Evolutionary conservation across 1,284 basidiomycete genomes (phyloP).

Genomic region (Apiotrichum mycotoxinovorans): DNA sequence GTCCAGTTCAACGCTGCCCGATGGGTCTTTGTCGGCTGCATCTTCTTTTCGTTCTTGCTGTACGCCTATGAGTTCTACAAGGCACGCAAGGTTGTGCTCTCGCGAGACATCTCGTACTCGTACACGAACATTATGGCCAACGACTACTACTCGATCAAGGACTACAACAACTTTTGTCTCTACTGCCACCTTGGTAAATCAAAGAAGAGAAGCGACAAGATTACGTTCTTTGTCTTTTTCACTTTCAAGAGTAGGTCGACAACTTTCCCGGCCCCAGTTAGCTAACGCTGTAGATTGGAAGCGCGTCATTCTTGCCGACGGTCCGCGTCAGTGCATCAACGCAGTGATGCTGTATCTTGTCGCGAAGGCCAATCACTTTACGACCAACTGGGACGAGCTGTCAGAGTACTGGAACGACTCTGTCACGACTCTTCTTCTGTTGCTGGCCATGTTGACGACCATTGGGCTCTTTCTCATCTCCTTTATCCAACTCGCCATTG

Average conservation of each 20-base stretch:
- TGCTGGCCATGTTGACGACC: slow-evolving; percentile 86
- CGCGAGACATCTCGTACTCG: slow-evolving; percentile 92
- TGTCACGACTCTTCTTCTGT: slow-evolving; percentile 65
- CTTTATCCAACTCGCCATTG: slow-evolving; percentile 72
- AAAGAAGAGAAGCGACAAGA: slow-evolving; percentile 92
- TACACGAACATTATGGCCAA: slow-evolving; percentile 98
- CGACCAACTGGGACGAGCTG: slow-evolving; percentile 52
- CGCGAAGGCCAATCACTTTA: slow-evolving; percentile 59
- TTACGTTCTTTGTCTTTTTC: slow-evolving; percentile 99
- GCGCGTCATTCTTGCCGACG: slow-evolving; percentile 85
- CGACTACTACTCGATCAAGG: slow-evolving; percentile 86
- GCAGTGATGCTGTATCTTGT: slow-evolving; percentile 89
- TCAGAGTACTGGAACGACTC: slow-evolving; percentile 24
- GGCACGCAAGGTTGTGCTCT: slow-evolving; percentile 85
- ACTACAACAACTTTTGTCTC: slow-evolving; percentile 96
- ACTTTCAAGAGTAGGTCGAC: slow-evolving; percentile 82
- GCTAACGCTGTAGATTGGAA: slow-evolving; percentile 73
- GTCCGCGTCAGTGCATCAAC: slow-evolving; percentile 97
- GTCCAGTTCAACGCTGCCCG: slow-evolving; percentile 86
- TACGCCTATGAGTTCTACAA: slow-evolving; percentile 89
- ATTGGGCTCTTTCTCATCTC: slow-evolving; percentile 82
- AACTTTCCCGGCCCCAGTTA: no score
- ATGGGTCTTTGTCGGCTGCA: slow-evolving; percentile 97
- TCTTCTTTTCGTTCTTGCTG: slow-evolving; percentile 93
- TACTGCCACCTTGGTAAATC: slow-evolving; percentile 95